Percentiles rank a stretch among this genome's conserved stretches.
Evolutionary conservation across 129 eudicot species (phyloP).

Genomic region (Flaveria ramosissima): DNA sequence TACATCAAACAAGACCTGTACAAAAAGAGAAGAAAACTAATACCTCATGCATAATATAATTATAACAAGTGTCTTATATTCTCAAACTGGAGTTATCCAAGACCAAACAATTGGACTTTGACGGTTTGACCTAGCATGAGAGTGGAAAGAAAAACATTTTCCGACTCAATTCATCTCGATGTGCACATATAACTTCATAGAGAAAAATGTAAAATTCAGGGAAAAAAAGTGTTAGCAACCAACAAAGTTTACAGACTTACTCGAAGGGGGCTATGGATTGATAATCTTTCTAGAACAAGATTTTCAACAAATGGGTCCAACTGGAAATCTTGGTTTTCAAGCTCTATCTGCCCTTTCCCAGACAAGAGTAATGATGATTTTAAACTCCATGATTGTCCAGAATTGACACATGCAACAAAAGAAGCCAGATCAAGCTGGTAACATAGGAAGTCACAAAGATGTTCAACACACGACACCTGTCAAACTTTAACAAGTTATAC

Average conservation of each 20-base stretch:
- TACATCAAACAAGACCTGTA: constrained; percentile 90
- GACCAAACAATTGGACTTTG: constrained; percentile 19
- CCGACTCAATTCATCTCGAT: constrained; percentile 8
- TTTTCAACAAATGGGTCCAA: constrained; percentile 95
- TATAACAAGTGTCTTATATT: no score
- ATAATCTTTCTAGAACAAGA: constrained; percentile 89
- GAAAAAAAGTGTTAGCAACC: constrained; percentile 8
- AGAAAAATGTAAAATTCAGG: constrained; percentile 7
- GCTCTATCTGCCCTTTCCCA: constrained; percentile 57
- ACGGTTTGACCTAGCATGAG: constrained; percentile 17
- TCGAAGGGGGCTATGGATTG: constrained; percentile 89
- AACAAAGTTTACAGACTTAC: constrained; percentile 46
- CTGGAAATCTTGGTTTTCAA: constrained; percentile 47
- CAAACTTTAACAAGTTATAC: constrained; percentile 30
- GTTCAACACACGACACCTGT: constrained; percentile 84
- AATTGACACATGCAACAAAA: constrained; percentile 91
- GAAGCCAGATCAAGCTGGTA: constrained; percentile 96
- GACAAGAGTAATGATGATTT: constrained; percentile 81
- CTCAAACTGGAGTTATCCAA: no score
- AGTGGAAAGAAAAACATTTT: constrained; percentile 11
- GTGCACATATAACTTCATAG: constrained; percentile 13
- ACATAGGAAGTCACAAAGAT: constrained; percentile 89
- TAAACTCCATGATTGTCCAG: constrained; percentile 89
- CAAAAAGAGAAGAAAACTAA: constrained; percentile 4
- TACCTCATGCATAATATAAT: neutral